Conservation (phyloP, 2,329 filamentous ascomycete genomes). For the Tympanopsis confertula region DNA sequence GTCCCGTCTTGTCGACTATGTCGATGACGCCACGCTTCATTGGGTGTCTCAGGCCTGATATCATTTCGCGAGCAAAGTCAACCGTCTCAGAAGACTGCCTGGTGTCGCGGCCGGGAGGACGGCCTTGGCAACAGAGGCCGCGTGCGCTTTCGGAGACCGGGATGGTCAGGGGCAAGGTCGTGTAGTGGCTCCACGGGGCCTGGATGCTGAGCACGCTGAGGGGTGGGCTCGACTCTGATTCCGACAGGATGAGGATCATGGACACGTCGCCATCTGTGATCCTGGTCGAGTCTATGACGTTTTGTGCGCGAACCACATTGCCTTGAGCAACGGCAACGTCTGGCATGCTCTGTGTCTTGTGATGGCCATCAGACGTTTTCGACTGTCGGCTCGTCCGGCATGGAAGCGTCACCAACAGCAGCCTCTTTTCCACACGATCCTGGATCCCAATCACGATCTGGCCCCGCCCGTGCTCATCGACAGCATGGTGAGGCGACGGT, state of each 20-base stretch:
- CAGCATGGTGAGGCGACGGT: conserved; percentile 41
- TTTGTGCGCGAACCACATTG: conserved; percentile 46
- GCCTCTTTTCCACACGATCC: conserved; percentile 53
- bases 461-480: conserved; percentile 38
- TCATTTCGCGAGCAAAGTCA: conserved; percentile 31
- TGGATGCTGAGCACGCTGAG: conserved; percentile 54
- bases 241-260: conserved; percentile 59
- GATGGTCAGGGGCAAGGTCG: conserved; percentile 50
- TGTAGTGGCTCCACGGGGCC: conserved; percentile 62
- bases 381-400: conserved; percentile 37
- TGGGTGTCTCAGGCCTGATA: conserved; percentile 43
- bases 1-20: conserved; percentile 48
- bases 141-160: conserved; percentile 18
- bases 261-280: conserved; percentile 55
- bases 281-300: conserved; percentile 65
- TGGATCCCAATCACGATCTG: conserved; percentile 59
- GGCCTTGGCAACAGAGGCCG: too few species aligned
- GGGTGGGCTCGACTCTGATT: conserved; percentile 45
- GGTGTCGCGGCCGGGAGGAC: neutral
- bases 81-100: conserved; percentile 9
- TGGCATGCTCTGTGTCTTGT: conserved; percentile 14
- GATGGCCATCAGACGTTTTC: conserved; percentile 17
- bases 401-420: conserved; percentile 56
- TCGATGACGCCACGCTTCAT: conserved; percentile 51
- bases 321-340: conserved; percentile 31